phyloP scores from a whole-genome alignment of 1,139 yeast genomes.

The Blastobotrys buckinghamii region DNA sequence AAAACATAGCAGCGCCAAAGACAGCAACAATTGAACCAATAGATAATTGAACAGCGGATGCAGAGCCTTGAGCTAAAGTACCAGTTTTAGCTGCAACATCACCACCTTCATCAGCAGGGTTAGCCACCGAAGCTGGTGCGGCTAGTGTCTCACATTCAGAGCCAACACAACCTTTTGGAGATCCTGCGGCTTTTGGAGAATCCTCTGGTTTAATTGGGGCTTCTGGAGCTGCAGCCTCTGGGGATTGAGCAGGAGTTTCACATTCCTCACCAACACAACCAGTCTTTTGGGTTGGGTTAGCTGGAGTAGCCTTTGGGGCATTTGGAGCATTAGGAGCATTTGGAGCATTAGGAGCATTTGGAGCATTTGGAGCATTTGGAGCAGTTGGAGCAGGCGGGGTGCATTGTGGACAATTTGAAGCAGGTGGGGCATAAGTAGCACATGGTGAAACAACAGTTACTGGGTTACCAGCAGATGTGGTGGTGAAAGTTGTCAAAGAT shows the following conservation, averaged over 20 bases:
- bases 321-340: constrained; percentile 9
- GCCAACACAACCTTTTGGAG: no score
- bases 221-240: no score
- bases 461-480: constrained; percentile 15
- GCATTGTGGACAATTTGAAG: constrained; percentile 1
- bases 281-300: neutral
- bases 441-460: constrained; percentile 21
- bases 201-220: neutral
- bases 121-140: neutral
- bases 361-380: constrained; percentile 6
- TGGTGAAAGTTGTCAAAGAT: constrained; percentile 18
- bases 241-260: no score
- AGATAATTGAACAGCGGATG: neutral
- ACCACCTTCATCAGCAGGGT: constrained; percentile 1
- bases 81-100: constrained; percentile 5
- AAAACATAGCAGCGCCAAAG: constrained; percentile 14
- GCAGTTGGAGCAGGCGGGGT: constrained; percentile 4
- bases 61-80: neutral
- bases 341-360: constrained; percentile 10
- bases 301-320: constrained; percentile 6
- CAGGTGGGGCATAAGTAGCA: constrained; percentile 9
- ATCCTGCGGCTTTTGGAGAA: neutral
- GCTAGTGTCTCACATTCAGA: neutral
- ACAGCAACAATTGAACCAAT: constrained; percentile 7
- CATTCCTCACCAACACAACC: neutral